phyloP scores from a whole-genome alignment of 306 rosid genomes.

The Fagus sylvatica region DNA sequence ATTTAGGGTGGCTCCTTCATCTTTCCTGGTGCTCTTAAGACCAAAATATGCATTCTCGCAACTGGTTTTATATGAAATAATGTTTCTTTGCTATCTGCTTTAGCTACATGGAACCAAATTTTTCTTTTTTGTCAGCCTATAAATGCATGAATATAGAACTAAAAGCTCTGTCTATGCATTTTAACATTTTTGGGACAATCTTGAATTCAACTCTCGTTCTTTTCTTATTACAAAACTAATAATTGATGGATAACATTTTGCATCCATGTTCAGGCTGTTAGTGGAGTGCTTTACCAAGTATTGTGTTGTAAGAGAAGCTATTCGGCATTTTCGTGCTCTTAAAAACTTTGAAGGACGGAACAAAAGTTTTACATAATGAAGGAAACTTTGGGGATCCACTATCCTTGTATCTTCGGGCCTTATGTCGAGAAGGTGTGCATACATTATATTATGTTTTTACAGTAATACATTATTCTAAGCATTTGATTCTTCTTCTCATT shows the following conservation, averaged over 20 bases:
- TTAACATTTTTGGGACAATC: not conserved
- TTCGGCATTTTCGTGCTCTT: conserved; percentile 96
- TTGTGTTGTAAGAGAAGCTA: conserved; percentile 83
- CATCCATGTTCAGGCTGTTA: conserved; percentile 64
- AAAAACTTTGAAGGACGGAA: conserved; percentile 71
- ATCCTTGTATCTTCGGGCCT: conserved; percentile 89
- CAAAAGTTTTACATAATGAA: conserved; percentile 60
- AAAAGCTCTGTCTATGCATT: not conserved
- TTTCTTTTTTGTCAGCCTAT: not conserved
- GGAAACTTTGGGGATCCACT: conserved; percentile 93
- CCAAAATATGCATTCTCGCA: conserved; percentile 4
- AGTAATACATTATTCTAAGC: not conserved
- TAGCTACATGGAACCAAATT: not conserved
- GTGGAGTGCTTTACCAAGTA: conserved; percentile 98
- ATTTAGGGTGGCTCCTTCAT: not conserved
- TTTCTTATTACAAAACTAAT: not conserved
- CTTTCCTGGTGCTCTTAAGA: conserved; percentile 12
- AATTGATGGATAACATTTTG: conserved; percentile 2
- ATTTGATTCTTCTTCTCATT: not conserved
- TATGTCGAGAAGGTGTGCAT: conserved; percentile 81
- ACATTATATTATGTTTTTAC: not conserved
- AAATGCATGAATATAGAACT: not conserved
- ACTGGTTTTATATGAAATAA: conserved; percentile 4
- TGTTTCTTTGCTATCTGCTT: not conserved
- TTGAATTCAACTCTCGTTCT: not conserved